Percentiles rank a stretch among this genome's conserved stretches.
Conservation (phyloP, 1,284 basidiomycete species). For the Leccinum fallax region DNA sequence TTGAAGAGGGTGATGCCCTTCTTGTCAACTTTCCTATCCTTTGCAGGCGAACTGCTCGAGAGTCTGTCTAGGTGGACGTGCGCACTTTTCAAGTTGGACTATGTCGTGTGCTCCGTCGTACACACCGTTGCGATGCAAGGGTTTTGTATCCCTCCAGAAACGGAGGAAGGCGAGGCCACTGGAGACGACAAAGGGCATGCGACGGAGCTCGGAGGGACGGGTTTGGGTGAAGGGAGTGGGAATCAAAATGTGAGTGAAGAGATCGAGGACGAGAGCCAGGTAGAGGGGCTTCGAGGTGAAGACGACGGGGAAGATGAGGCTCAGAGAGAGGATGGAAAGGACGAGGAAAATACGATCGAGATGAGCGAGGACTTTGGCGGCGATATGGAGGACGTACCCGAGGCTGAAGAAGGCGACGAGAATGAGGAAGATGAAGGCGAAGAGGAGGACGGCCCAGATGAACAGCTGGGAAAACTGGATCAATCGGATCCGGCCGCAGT, state of each 20-base stretch:
- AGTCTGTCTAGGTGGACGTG: constrained; percentile 70
- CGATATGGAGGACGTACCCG: constrained; percentile 77
- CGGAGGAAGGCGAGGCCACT: constrained; percentile 52
- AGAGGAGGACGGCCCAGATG: constrained; percentile 67
- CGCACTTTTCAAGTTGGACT: constrained; percentile 83
- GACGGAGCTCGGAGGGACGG: constrained; percentile 66
- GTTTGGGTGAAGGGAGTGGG: constrained; percentile 86
- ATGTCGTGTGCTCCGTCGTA: constrained; percentile 76
- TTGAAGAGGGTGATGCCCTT: constrained; percentile 62
- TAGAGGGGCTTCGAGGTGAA: constrained; percentile 89
- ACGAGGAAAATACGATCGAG: constrained; percentile 71
- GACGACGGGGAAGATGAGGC: constrained; percentile 54
- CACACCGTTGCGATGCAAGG: constrained; percentile 81
- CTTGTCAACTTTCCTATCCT: constrained; percentile 56
- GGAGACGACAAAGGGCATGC: constrained; percentile 49
- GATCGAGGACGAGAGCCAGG: constrained; percentile 93
- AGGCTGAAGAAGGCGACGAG: constrained; percentile 52
- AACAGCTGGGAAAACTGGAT: constrained; percentile 86
- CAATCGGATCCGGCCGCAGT: constrained; percentile 84
- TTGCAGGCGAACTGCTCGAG: constrained; percentile 57
- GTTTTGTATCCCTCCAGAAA: constrained; percentile 89
- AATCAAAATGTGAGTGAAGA: constrained; percentile 88
- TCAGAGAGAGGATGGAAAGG: constrained; percentile 51
- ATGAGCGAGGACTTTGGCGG: constrained; percentile 83
- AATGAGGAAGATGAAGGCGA: constrained; percentile 58